phyloP scores from a whole-genome alignment of 2,329 filamentous ascomycete species.

The Colletotrichum liaoningense region DNA sequence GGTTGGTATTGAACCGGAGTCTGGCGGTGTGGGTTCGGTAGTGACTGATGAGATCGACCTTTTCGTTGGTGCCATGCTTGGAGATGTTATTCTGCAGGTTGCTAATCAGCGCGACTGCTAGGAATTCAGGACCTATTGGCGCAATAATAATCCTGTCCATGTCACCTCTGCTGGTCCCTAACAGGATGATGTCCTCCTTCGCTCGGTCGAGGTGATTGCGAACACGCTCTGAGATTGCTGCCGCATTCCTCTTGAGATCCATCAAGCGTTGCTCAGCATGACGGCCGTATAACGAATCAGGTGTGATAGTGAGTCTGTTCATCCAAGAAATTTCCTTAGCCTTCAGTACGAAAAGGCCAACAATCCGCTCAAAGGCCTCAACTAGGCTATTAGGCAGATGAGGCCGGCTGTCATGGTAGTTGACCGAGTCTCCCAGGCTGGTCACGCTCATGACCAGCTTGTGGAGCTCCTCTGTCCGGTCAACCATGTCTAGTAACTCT shows the following conservation, averaged over 20 bases:
- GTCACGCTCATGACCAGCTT: constrained; percentile 19
- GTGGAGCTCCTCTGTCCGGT: constrained; percentile 21
- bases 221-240: not conserved
- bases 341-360: constrained; percentile 28
- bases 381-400: constrained; percentile 36
- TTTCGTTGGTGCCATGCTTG: not conserved
- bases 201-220: constrained; percentile 29
- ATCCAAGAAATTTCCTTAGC: constrained; percentile 30
- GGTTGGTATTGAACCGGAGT: constrained; percentile 31
- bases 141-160: constrained; percentile 17
- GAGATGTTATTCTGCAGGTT: constrained; percentile 24
- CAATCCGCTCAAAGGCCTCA: constrained; percentile 35
- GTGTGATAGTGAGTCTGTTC: not conserved
- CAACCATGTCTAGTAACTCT: not conserved
- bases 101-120: constrained; percentile 7
- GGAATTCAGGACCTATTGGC: constrained; percentile 31
- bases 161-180: constrained; percentile 27
- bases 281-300: not conserved
- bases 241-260: not conserved
- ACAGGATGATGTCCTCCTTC: constrained; percentile 37
- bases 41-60: constrained; percentile 23
- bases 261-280: constrained; percentile 12
- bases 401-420: not conserved
- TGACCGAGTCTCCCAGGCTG: not conserved
- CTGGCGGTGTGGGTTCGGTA: constrained; percentile 15